Base-by-base conservation (phyloP, 2,329 filamentous ascomycete genomes). In the Thermoascus crustaceus region DNA sequence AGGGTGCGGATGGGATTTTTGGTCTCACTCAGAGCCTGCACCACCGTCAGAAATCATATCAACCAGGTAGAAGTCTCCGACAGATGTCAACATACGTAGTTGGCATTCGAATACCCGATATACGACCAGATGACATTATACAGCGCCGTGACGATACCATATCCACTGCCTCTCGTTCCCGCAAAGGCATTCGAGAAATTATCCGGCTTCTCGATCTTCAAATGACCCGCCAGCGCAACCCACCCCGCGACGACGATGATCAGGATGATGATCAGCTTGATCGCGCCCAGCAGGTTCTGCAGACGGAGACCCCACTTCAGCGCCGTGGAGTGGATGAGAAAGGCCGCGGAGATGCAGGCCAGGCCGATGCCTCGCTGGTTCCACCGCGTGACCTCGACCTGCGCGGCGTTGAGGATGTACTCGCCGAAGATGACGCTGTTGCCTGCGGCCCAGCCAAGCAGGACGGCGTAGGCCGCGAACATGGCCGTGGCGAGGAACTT, bases 111-210 rank as follows among this genome's bases (percentile, higher is more conserved):
- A 44, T 72, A 80, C 2, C 76, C 76, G 3, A 67, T 61, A 35
- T 78, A 80, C 0, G 74, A 73, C 52, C 76, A 79, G 19, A 75
- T 69, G 36, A 80, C 75, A 38, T 71, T 78, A 41, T 77, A 73
- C 23, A 81, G 50, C 0, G 76, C 75, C 38, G 68, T 77, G 2
- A 75, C 71, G n/a, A 78, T 57, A 17, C 71, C 69, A 39, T 63
- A 63, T 5, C 54, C 55, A 39, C 50, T 60, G 10, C 52, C 50
- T 7, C 50, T 49, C 7, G 52, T 59, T 7, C 60, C 62, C 27
- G 59, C 57, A 38, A 64, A 64, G 2, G 60, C 58, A 42, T 58
- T 54, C 6, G 32, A 43, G 40, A 61, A 63, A 40, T 61, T 61
- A 37, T 61, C 44, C 8, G 61, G 58, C 26, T 50, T 52, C 16